Conservation (phyloP, 108 stramenopile species). For the Seminavis robusta region DNA sequence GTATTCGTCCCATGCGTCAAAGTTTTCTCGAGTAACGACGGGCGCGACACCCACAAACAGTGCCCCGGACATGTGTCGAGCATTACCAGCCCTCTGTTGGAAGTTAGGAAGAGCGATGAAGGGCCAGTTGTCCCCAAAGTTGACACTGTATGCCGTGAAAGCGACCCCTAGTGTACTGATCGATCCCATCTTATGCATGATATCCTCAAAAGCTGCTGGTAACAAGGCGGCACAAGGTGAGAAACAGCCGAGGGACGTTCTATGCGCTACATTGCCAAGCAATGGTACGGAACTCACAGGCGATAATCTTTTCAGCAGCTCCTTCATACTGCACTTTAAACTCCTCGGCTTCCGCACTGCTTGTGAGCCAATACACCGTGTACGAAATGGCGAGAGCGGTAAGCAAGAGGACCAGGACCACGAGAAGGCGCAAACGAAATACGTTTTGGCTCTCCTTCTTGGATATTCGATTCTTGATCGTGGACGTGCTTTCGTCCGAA, state of each 20-base stretch:
- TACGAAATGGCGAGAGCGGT: not conserved
- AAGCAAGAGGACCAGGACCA: conserved; percentile 2
- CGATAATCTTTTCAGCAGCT: conserved; percentile 9
- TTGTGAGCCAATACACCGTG: conserved; percentile 3
- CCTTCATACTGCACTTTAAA: conserved; percentile 5
- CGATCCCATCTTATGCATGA: conserved; percentile 6
- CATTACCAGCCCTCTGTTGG: conserved; percentile 10
- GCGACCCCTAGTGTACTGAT: conserved; percentile 3
- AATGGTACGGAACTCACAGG: too few species aligned
- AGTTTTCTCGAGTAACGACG: not conserved
- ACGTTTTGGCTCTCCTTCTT: conserved; percentile 9
- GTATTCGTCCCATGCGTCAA: conserved; percentile 5
- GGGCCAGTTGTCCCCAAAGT: not conserved
- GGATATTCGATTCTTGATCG: conserved; percentile 5
- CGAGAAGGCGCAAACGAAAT: conserved; percentile 7
- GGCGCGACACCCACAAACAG: conserved; percentile 5
- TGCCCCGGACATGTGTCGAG: not conserved
- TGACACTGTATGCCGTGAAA: too few species aligned
- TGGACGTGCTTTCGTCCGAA: too few species aligned
- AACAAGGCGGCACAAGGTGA: too few species aligned
- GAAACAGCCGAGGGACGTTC: too few species aligned
- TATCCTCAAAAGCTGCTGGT: too few species aligned
- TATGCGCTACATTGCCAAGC: too few species aligned
- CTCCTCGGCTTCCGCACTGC: conserved; percentile 2
- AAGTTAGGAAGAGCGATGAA: conserved; percentile 11